Base-by-base conservation (phyloP, 139 green algal species). In the Pseudopediastrum boryanum region DNA sequence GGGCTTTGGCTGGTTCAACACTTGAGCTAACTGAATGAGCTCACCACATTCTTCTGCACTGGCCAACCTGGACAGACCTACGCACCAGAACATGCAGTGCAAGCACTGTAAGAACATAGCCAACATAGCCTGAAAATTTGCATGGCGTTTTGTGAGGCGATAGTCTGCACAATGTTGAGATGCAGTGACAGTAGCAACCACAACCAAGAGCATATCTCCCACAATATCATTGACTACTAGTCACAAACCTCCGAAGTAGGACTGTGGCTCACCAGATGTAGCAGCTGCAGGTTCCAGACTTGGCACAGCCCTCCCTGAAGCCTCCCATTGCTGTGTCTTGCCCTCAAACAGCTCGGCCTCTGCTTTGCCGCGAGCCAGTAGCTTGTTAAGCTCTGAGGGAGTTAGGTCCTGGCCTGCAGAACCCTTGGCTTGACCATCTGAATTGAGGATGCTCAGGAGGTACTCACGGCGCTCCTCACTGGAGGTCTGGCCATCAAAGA, bases 401-500 rank as follows among this genome's bases (percentile, higher is more conserved):
- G 65, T 80, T 44, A 85, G 33, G 23, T 31, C 35, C 25, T 35
- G 7, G 41, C 50, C 31, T 65, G 44, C 27, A 19, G 25, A 43
- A 42, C 36, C 78, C 46, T 39, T 44, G 48, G 31, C 48, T 31
- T 13, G 27, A 56, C 27, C 27, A 2, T 35, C 10, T n/a, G 31
- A 10, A 8, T 78, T 59, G 33, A 95, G 73, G 25, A 94, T 64
- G 13, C 83, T 83, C 44, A 97, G 79, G 43, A 97, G 83, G 75
- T 93, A 95, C 46, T 87, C 31, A 29, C 89, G 84, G 44, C 93
- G 85, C 52, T 93, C 85, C 33, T 94, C 89, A 27, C 84, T 70
- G 10, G 81, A 89, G 8, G 93, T 97, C 46, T 89, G 83, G 46
- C 86, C 85, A 67, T 97, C 93, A 80, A 97, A 97, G 76, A 95